phyloP scores from a whole-genome alignment of 192 early-diverging fungal genomes.

The Helicostylum pulchrum region DNA sequence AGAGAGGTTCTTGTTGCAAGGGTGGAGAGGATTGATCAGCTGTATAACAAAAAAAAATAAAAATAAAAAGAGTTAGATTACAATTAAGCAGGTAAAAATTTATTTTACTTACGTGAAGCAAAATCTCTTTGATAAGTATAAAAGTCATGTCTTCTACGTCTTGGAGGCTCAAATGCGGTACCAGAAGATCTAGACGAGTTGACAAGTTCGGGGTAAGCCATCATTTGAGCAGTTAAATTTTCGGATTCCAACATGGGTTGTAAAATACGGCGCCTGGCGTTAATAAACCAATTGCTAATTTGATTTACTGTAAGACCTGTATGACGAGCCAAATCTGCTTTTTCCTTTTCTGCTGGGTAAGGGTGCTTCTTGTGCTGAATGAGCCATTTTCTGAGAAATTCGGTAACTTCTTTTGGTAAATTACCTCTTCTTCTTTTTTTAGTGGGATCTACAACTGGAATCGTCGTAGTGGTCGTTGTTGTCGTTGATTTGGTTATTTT shows the following conservation, averaged over 20 bases:
- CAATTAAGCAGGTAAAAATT: too few species aligned
- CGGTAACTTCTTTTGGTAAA: conserved; percentile 44
- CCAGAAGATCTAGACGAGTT: not conserved
- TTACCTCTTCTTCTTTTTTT: conserved; percentile 41
- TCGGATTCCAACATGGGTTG: conserved; percentile 47
- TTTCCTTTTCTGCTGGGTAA: conserved; percentile 56
- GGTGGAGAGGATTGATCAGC: too few species aligned
- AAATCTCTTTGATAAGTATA: not conserved
- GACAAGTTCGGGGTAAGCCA: conserved; percentile 14
- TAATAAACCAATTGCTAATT: conserved; percentile 65
- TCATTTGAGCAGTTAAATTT: conserved; percentile 14
- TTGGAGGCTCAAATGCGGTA: not conserved
- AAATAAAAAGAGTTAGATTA: too few species aligned
- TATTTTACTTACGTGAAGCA: too few species aligned
- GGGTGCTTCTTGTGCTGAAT: conserved; percentile 53
- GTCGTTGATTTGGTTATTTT: conserved; percentile 15
- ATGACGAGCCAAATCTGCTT: conserved; percentile 40
- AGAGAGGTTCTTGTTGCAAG: too few species aligned
- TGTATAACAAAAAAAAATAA: too few species aligned
- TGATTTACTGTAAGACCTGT: conserved; percentile 58
- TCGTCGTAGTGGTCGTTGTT: not conserved
- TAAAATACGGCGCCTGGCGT: conserved; percentile 53
- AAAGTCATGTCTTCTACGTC: conserved; percentile 11
- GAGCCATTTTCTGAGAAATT: conserved; percentile 51
- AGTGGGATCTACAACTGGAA: conserved; percentile 10